These are phyloP conservation scores for Verticillium albo-atrum DNA, from an alignment of 2,329 filamentous ascomycete genomes.

Conservation along the genomic window DNA sequence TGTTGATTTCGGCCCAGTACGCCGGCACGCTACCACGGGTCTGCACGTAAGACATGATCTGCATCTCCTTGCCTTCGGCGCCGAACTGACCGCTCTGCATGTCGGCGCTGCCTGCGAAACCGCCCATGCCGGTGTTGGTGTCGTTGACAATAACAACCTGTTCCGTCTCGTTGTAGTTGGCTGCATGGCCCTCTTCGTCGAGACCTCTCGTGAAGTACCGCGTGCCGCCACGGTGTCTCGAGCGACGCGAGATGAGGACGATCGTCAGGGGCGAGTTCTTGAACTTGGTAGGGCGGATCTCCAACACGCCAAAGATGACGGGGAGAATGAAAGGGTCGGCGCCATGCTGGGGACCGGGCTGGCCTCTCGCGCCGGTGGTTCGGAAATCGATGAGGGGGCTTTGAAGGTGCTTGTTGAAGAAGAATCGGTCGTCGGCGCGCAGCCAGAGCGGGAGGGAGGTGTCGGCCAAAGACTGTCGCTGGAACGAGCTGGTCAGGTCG, in stretches of 20 bases:
- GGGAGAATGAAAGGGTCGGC: slow-evolving; percentile 91
- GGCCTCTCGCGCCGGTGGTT: slow-evolving; percentile 54
- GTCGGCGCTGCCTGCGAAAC: slow-evolving; percentile 72
- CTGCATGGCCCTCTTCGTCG: slow-evolving; percentile 90
- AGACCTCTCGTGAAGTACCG: slow-evolving; percentile 93
- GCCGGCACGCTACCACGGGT: slow-evolving; percentile 94
- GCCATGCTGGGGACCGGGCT: slow-evolving; percentile 66
- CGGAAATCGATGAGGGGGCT: slow-evolving; percentile 90
- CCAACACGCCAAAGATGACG: slow-evolving; percentile 93
- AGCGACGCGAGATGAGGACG: slow-evolving; percentile 82
- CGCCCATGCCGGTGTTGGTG: slow-evolving; percentile 65
- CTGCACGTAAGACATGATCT: slow-evolving; percentile 92
- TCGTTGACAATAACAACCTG: slow-evolving; percentile 90
- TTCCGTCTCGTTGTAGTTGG: slow-evolving; percentile 98
- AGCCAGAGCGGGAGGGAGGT: slow-evolving; percentile 75
- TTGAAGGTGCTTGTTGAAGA: slow-evolving; percentile 95
- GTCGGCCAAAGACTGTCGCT: slow-evolving; percentile 80
- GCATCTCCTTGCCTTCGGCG: slow-evolving; percentile 65
- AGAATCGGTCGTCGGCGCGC: slow-evolving; percentile 93
- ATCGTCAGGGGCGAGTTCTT: slow-evolving; percentile 83
- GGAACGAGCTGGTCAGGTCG: slow-evolving; percentile 95
- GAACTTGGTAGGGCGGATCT: slow-evolving; percentile 81
- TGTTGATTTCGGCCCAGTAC: slow-evolving; percentile 96
- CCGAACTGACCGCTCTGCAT: slow-evolving; percentile 70
- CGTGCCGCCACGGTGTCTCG: slow-evolving; percentile 82